Base-by-base conservation (phyloP, 2,329 filamentous ascomycete species). In the Diaporthe citri region DNA sequence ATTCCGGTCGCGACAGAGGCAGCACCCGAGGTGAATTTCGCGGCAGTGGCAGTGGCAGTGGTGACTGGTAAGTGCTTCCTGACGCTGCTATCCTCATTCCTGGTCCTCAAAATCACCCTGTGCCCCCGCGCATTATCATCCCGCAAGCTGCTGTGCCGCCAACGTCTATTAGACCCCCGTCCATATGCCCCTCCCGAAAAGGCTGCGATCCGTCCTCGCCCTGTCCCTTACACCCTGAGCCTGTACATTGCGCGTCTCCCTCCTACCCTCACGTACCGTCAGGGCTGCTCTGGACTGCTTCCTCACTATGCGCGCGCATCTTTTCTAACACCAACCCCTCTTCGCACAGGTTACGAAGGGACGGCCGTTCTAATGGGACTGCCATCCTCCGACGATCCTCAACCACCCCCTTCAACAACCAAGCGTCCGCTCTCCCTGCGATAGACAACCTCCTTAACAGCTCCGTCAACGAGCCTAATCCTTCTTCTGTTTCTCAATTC, bases 61-160 rank as follows among this genome's bases (percentile, higher is more conserved):
- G 91, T 86, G 93, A 95, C 85, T 95, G 93, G 93, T 95, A 89
- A 85, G 92, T 89, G 60, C 43, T 55, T 71, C 34, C 48, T 20
- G 17, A 51, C 12, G 25, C 25, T 52, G 34, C 51, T 43, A 31
- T 77, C 52, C 74, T 72, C 71, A 69, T 78, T 60, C 67, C 52
- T 64, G 48, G 10, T n/a, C 64, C 60, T 69, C n/a, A 13, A 36
- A 13, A 51, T 25, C 75, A 46, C 43, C 7, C 52, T 62, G 41
- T 71, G n/a, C 57, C 52, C 57, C 20, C 17, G 46, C 48, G 34
- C 64, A 55, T 41, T 48, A 22, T 28, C 64, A 12, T 52, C n/a
- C 13, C 28, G 46, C 48, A 15, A 25, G 48, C 48, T 22, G 13
- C 48, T 22, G 46, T 6, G 43, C 31, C n/a, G 15, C 64, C 34